Conservation (phyloP, 495 filamentous ascomycete species). For the Staphylotrichum longicolle region DNA sequence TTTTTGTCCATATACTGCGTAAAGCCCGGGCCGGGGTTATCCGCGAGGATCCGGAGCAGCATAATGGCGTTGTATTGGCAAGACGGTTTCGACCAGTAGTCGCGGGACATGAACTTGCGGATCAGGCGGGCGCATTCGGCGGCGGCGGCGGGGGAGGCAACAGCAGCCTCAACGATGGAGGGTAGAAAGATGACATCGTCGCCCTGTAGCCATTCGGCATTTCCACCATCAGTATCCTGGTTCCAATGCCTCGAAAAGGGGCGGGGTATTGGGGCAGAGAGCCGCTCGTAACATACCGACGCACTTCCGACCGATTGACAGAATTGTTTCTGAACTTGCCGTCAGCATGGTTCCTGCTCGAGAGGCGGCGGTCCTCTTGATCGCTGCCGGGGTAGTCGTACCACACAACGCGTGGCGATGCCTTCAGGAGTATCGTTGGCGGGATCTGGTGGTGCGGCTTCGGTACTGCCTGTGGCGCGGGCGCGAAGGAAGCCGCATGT, state of each 20-base stretch:
- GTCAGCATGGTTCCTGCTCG: constrained; percentile 15
- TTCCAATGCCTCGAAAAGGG: not conserved
- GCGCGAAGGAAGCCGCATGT: not conserved
- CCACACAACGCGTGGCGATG: constrained; percentile 54
- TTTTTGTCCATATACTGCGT: constrained; percentile 80
- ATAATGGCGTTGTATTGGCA: constrained; percentile 96
- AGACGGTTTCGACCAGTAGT: constrained; percentile 57
- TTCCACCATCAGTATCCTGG: constrained; percentile 7
- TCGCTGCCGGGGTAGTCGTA: constrained; percentile 28
- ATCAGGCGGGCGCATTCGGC: constrained; percentile 72
- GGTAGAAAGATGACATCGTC: constrained; percentile 94
- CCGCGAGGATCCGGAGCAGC: constrained; percentile 85
- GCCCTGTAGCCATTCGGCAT: constrained; percentile 46
- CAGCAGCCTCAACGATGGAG: constrained; percentile 88
- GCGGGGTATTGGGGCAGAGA: not conserved
- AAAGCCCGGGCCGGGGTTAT: constrained; percentile 89
- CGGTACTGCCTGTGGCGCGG: constrained; percentile 21
- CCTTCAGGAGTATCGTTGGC: constrained; percentile 55
- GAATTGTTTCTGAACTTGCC: constrained; percentile 54
- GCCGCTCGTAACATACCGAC: constrained; percentile 47
- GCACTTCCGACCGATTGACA: constrained; percentile 71
- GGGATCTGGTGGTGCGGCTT: constrained; percentile 31
- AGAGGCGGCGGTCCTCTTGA: not conserved
- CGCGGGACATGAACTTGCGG: constrained; percentile 73
- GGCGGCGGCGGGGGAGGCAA: constrained; percentile 83